Evolutionary conservation across 163 green algal genomes (phyloP), one percentile per base, ranked within the genome.

Genomic region (Prototheca cutis): DNA sequence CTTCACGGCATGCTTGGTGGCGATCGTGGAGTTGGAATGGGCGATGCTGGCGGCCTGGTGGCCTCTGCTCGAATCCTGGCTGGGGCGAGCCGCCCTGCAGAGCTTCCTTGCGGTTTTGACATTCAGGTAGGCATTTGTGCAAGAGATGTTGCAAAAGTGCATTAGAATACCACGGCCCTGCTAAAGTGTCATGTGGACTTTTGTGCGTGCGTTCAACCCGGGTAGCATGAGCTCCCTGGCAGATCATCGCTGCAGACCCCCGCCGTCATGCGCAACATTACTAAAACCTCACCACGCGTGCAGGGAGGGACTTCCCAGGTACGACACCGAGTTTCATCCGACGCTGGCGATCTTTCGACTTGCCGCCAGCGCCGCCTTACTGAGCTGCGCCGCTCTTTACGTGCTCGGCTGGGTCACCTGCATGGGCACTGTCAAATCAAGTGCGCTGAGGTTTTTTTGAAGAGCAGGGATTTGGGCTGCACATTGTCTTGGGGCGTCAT

Each of bases 281-380:
- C n/a, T n/a, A n/a, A n/a, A n/a, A n/a, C n/a, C n/a, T n/a, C n/a
- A n/a, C n/a, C n/a, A n/a, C 47, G 25, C 25, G 17, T 24, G 17
- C 42, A 51, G 42, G 42, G 42, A 51, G 42, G 42, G 18, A 5
- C 13, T 51, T 21, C 13, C 13, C 10, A 17, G 17, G 6, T 17
- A 23, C 42, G 49, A 56, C 49, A 56, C 49, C 7, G 27, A 56
- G 7, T 33, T 56, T 19, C 49, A 56, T 27, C 21, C 8, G 25
- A 56, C 13, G 25, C 23, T 56, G 27, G 25, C 49, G 21, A 8
- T 56, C 10, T 56, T 39, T 27, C 18, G 49, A 6, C 25, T 5
- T 6, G 5, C 34, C 10, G 49, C 49, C 21, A 56, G 49, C 28
- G 27, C 7, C 25, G 49, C 49, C 25, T n/a, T 56, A 6, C 10